Percentiles rank a stretch among this genome's conserved stretches.
These are phyloP conservation scores for Diaporthe vexans DNA, from an alignment of 2,329 filamentous ascomycete genomes.

Conservation along the genomic window DNA sequence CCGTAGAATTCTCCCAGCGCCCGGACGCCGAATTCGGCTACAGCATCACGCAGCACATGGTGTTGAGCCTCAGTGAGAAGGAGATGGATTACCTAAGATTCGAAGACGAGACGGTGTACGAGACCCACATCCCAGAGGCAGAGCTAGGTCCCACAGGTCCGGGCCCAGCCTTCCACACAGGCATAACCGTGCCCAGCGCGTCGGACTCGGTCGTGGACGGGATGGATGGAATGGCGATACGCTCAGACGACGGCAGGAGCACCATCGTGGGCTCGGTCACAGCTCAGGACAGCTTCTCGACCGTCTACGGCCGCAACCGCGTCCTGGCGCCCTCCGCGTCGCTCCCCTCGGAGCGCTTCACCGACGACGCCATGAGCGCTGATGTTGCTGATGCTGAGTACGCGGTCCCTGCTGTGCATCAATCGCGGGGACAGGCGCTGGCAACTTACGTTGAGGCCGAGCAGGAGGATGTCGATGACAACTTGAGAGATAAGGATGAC, in stretches of 20 bases:
- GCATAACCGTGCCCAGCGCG: constrained; percentile 51
- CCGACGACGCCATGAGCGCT: constrained; percentile 49
- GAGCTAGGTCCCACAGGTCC: constrained; percentile 61
- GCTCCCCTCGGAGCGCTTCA: constrained; percentile 54
- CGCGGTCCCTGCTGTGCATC: constrained; percentile 47
- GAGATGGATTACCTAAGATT: constrained; percentile 75
- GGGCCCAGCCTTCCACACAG: constrained; percentile 63
- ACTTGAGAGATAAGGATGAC: constrained; percentile 19
- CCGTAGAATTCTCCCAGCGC: constrained; percentile 45
- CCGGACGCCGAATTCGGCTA: constrained; percentile 49
- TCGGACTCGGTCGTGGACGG: constrained; percentile 49
- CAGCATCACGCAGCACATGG: constrained; percentile 58
- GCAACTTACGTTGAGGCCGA: constrained; percentile 40
- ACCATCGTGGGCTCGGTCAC: constrained; percentile 53
- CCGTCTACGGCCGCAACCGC: constrained; percentile 49
- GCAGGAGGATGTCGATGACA: constrained; percentile 18
- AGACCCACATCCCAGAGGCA: constrained; percentile 56
- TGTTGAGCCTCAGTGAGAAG: constrained; percentile 66
- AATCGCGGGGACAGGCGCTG: constrained; percentile 44
- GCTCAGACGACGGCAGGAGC: constrained; percentile 47
- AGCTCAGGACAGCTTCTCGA: constrained; percentile 58
- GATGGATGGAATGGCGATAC: constrained; percentile 51
- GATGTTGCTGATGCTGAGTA: constrained; percentile 51
- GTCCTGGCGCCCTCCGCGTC: constrained; percentile 54
- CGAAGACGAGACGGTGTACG: constrained; percentile 52